These are phyloP conservation scores for Leptographium radiaticola DNA, from an alignment of 2,329 filamentous ascomycete genomes.

Conservation along the genomic window DNA sequence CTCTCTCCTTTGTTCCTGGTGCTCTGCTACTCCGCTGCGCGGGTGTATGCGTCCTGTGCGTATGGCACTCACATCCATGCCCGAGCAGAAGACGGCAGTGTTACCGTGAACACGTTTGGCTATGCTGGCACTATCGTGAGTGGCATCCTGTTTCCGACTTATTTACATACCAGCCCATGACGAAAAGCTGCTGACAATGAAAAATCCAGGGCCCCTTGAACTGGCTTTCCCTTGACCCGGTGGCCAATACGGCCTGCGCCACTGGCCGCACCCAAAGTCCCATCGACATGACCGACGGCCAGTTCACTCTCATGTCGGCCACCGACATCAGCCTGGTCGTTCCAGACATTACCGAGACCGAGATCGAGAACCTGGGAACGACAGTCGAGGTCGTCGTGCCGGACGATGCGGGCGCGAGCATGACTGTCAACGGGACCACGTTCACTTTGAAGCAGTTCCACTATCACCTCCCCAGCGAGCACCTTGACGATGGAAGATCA, in stretches of 20 bases:
- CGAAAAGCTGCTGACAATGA: not conserved
- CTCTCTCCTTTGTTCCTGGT: not conserved
- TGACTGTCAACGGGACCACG: constrained; percentile 17
- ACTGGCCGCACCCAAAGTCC: constrained; percentile 42
- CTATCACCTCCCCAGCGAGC: constrained; percentile 37
- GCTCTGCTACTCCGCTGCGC: not conserved
- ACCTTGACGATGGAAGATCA: constrained; percentile 25
- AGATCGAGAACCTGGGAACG: constrained; percentile 44
- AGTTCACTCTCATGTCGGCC: constrained; percentile 20
- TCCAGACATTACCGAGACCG: constrained; percentile 26
- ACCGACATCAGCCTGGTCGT: constrained; percentile 24
- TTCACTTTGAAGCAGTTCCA: constrained; percentile 33
- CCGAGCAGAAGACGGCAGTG: constrained; percentile 17
- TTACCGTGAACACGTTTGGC: constrained; percentile 24
- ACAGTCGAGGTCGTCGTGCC: constrained; percentile 43
- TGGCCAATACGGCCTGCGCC: constrained; percentile 35
- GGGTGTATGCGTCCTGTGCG: constrained; percentile 20
- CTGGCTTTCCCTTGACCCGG: constrained; percentile 20
- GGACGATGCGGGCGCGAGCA: constrained; percentile 21
- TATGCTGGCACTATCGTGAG: constrained; percentile 23
- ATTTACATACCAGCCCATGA: not conserved
- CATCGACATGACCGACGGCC: constrained; percentile 35
- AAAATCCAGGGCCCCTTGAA: constrained; percentile 17
- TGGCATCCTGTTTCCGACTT: not conserved
- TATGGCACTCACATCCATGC: constrained; percentile 25